phyloP scores from a whole-genome alignment of 2,329 filamentous ascomycete genomes.

The Aureobasidium vineae region DNA sequence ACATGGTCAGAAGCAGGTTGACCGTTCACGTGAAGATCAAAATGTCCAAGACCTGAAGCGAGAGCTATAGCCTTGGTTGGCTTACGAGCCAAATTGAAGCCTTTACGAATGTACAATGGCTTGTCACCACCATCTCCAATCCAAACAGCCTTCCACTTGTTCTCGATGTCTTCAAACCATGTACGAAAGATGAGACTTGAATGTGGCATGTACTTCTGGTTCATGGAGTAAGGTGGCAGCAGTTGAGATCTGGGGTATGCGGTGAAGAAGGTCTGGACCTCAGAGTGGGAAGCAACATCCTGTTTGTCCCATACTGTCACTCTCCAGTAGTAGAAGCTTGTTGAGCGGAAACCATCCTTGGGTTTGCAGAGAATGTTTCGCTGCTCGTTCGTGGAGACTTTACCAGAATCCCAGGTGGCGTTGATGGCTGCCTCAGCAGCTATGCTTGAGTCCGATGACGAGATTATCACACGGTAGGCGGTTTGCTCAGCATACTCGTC shows the following conservation, averaged over 20 bases:
- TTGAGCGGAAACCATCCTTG: slow-evolving; percentile 40
- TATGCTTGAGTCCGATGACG: neutral
- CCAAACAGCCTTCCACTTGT: slow-evolving; percentile 46
- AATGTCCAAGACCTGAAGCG: slow-evolving; percentile 44
- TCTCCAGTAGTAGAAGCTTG: slow-evolving; percentile 41
- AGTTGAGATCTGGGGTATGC: slow-evolving; percentile 42
- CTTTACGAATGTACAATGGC: slow-evolving; percentile 43
- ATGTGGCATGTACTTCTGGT: slow-evolving; percentile 45
- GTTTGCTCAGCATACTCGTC: slow-evolving; percentile 38
- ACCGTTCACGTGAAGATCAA: slow-evolving; percentile 43
- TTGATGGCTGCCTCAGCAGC: neutral
- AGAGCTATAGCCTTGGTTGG: slow-evolving; percentile 41
- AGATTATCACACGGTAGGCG: slow-evolving; percentile 36
- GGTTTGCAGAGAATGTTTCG: slow-evolving; percentile 37
- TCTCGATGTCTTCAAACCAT: slow-evolving; percentile 45
- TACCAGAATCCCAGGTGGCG: slow-evolving; percentile 33
- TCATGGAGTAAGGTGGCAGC: slow-evolving; percentile 46
- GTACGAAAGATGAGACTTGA: slow-evolving; percentile 45
- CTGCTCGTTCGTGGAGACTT: slow-evolving; percentile 32
- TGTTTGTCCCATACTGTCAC: slow-evolving; percentile 42
- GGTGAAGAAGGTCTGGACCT: slow-evolving; percentile 42
- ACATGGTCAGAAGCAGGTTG: slow-evolving; percentile 39
- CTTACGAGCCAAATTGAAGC: slow-evolving; percentile 35
- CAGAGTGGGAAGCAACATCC: slow-evolving; percentile 33
- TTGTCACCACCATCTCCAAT: slow-evolving; percentile 45